Conservation (phyloP, 257 asterid genomes). For the Forsythia suspensa region DNA sequence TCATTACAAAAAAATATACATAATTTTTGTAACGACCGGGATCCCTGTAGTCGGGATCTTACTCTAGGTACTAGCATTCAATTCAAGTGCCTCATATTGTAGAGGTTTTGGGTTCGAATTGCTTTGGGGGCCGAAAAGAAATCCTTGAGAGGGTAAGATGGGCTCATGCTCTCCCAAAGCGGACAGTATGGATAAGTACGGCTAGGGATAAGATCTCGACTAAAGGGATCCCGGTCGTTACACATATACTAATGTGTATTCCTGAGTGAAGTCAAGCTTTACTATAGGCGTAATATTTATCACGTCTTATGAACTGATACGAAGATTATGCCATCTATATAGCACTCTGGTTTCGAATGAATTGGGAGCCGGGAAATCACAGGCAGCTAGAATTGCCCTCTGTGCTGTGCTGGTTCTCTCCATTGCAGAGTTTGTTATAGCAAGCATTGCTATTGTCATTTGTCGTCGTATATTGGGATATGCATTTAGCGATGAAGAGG, state of each 20-base stretch:
- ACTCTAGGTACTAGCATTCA: too few relatives aligned
- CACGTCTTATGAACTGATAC: not conserved
- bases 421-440: conserved; percentile 44
- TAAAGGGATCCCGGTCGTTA: too few relatives aligned
- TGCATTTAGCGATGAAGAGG: conserved; percentile 54
- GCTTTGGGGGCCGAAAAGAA: too few relatives aligned
- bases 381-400: conserved; percentile 48
- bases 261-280: not conserved
- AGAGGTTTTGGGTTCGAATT: too few relatives aligned
- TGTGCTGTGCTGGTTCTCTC: conserved; percentile 43
- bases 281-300: not conserved
- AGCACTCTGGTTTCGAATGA: conserved; percentile 76
- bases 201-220: too few relatives aligned
- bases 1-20: too few relatives aligned
- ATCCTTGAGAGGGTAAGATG: too few relatives aligned
- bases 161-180: too few relatives aligned
- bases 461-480: conserved; percentile 54
- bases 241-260: not conserved
- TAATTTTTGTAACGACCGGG: too few relatives aligned
- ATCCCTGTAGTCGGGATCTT: too few relatives aligned
- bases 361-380: conserved; percentile 75
- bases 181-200: too few relatives aligned
- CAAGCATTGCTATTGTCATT: conserved; percentile 35
- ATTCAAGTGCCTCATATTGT: too few relatives aligned
- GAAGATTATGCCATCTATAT: not conserved